Evolutionary conservation across 1,284 basidiomycete species (phyloP).

Genomic region (Coniophora puteana): DNA sequence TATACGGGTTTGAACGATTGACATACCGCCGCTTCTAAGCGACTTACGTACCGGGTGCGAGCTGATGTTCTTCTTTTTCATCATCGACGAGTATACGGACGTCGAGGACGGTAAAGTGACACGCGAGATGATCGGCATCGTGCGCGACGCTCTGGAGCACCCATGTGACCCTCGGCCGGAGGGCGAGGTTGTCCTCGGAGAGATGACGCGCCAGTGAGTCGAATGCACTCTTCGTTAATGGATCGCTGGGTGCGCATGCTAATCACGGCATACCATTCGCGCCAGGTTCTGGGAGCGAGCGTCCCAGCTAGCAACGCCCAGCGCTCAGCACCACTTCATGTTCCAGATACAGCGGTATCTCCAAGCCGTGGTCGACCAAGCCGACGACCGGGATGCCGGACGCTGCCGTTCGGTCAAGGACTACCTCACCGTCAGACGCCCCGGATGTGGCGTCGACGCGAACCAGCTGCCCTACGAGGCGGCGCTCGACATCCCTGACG

Average conservation of each 20-base stretch:
- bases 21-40: conserved; percentile 19
- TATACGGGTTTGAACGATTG: background rate
- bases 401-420: conserved; percentile 31
- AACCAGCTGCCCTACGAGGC: conserved; percentile 36
- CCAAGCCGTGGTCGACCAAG: conserved; percentile 5
- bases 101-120: conserved; percentile 21
- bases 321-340: conserved; percentile 12
- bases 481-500: conserved; percentile 36
- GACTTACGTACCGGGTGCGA: conserved; percentile 36
- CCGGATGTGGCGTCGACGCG: conserved; percentile 40
- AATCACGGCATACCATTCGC: conserved; percentile 20
- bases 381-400: conserved; percentile 13
- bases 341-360: conserved; percentile 7
- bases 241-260: background rate
- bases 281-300: conserved; percentile 18
- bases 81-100: conserved; percentile 40
- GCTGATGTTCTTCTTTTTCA: conserved; percentile 38
- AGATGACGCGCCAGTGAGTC: conserved; percentile 24
- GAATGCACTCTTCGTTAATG: background rate
- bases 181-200: conserved; percentile 24
- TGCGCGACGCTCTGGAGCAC: conserved; percentile 25
- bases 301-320: conserved; percentile 4
- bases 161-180: conserved; percentile 23
- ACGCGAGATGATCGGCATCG: conserved; percentile 18
- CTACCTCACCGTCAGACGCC: conserved; percentile 37